Evolutionary conservation across 1,139 yeast genomes (phyloP).

Genomic region (Debaryomycetaceae sp.): DNA sequence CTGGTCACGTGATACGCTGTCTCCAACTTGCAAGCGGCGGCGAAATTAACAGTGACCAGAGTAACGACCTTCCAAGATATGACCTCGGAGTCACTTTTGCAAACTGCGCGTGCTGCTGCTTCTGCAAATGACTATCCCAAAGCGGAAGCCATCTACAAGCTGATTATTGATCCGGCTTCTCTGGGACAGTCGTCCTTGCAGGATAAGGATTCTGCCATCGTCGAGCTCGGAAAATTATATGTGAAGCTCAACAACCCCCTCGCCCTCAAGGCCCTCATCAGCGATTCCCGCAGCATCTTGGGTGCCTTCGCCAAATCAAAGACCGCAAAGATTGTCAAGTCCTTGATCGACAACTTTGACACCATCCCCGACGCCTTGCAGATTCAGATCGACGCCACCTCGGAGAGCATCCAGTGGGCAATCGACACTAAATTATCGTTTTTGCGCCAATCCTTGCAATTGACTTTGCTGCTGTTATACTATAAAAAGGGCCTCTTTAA

Average conservation of each 20-base stretch:
- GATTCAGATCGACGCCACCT: constrained; percentile 62
- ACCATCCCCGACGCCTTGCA: constrained; percentile 57
- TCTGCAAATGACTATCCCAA: constrained; percentile 32
- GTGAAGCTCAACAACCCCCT: constrained; percentile 31
- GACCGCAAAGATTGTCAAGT: constrained; percentile 78
- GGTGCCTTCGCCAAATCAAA: constrained; percentile 82
- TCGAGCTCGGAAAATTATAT: constrained; percentile 55
- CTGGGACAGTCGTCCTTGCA: constrained; percentile 22
- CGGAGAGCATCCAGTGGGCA: constrained; percentile 85
- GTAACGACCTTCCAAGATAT: neutral
- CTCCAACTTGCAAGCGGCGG: no score
- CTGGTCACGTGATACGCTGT: no score
- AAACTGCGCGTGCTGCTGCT: constrained; percentile 50
- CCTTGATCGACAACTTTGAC: constrained; percentile 71
- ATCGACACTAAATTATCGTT: constrained; percentile 73
- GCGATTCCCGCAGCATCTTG: constrained; percentile 61
- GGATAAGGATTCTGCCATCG: constrained; percentile 52
- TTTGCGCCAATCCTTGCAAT: constrained; percentile 77
- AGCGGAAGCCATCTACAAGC: constrained; percentile 49
- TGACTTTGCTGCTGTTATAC: constrained; percentile 69
- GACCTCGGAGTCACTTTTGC: constrained; percentile 14
- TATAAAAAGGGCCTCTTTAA: constrained; percentile 56
- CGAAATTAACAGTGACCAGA: no score
- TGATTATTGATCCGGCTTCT: constrained; percentile 26
- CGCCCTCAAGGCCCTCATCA: constrained; percentile 51